Evolutionary conservation across 1,139 yeast species (phyloP).

Genomic region (Kodamaea sp.): DNA sequence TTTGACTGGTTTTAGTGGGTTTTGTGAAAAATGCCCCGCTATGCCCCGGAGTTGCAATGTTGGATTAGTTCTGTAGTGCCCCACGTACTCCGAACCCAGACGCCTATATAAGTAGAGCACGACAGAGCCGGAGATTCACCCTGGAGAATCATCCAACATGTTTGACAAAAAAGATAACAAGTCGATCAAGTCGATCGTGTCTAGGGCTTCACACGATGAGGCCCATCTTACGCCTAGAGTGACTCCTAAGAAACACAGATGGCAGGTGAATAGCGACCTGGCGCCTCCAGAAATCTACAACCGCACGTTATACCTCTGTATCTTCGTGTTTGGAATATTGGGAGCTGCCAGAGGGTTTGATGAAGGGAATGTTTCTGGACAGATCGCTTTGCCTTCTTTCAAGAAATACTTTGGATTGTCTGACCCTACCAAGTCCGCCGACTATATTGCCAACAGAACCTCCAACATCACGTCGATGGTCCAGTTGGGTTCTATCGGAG

Average conservation of each 20-base stretch:
- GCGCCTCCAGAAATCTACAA: slow-evolving; percentile 55
- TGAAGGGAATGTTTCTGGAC: slow-evolving; percentile 55
- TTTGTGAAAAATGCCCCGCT: too few species aligned
- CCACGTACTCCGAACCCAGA: too few species aligned
- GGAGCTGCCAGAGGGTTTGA: slow-evolving; percentile 66
- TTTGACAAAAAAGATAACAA: slow-evolving; percentile 9
- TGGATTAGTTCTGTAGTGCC: too few species aligned
- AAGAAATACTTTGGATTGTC: slow-evolving; percentile 45
- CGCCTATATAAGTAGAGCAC: too few species aligned
- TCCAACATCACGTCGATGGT: slow-evolving; percentile 66
- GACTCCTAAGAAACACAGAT: slow-evolving; percentile 18
- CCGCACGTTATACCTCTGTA: slow-evolving; percentile 45
- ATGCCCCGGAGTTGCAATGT: too few species aligned
- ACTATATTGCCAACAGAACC: slow-evolving; percentile 45
- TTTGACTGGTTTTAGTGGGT: too few species aligned
- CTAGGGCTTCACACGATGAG: slow-evolving; percentile 5
- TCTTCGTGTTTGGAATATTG: slow-evolving; percentile 55
- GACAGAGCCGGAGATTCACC: too few species aligned
- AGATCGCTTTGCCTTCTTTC: slow-evolving; percentile 48
- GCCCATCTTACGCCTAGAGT: neutral
- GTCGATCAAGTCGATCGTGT: slow-evolving; percentile 11
- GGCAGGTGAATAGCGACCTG: slow-evolving; percentile 34
- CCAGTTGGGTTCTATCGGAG: slow-evolving; percentile 61
- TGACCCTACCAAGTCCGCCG: slow-evolving; percentile 37
- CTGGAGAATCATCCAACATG: neutral